Base-by-base conservation (phyloP, 2,329 filamentous ascomycete genomes). In the Cercospora nicotianae region DNA sequence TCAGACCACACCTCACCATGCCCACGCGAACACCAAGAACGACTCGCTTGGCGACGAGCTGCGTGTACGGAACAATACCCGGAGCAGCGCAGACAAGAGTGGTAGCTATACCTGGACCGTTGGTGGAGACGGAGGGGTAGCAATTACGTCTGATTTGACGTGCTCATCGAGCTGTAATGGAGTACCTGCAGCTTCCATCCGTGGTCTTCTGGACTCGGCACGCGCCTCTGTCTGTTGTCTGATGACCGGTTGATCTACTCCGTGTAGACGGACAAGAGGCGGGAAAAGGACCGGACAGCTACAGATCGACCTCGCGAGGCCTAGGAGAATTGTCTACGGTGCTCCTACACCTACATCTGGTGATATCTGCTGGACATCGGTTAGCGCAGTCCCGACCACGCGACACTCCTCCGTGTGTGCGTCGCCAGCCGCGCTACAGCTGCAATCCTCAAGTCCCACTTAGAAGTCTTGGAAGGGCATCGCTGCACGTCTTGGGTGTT, bases 361-460 rank as follows among this genome's bases (percentile, higher is more conserved):
- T 57, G 59, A 20, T 33, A 36, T 36, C 55, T 33, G 30, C 42
- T 55, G 30, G 42, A 62, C 57, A 16, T 36, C 53, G 63, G 20
- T 51, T 59, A 39, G 59, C 57, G 51, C 26, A 62, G 13, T 20
- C 16, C 42, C 33, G 63, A 57, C 62, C 66, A 68, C 66, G 66
- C 66, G 66, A 68, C 66, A 63, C 61, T 55, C 51, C 61, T 62
- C 63, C 65, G 60, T 64, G 60, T 62, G 60, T 61, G 55, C 31
- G 26, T 45, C 63, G 58, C 23, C 59, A 33, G 58, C 64, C 42
- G 51, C 62, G 28, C 30, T 28, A 64, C 39, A 26, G 42, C 39
- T 63, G 65, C 60, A 55, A 28, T 42, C 31, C 30, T 58, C 23
- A 16, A 12, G 45, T 57, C 33, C 62, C 62, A 45, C 62, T 42